Conservation (phyloP, 768 basidiomycete genomes). For the Xerocomellus chrysenteron region DNA sequence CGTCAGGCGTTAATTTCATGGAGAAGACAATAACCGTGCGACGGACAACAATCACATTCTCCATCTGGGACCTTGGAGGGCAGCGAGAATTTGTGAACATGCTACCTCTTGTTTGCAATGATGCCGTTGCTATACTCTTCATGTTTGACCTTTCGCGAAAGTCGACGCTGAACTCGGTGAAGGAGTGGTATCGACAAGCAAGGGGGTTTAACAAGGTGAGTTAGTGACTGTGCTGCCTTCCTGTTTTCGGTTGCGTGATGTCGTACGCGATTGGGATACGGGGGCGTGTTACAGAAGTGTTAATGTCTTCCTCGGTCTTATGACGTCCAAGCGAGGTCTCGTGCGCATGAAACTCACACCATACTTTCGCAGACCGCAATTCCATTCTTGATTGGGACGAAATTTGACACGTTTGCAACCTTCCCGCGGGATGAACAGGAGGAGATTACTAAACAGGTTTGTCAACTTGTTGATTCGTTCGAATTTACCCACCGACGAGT, state of each 20-base stretch:
- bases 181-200: slow-evolving; percentile 99
- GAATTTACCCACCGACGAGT: slow-evolving; percentile 7
- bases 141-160: slow-evolving; percentile 99
- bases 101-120: slow-evolving; percentile 97
- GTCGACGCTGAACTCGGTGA: slow-evolving; percentile 96
- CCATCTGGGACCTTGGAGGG: slow-evolving; percentile 97
- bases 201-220: slow-evolving; percentile 97
- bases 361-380: slow-evolving; percentile 77
- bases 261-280: not conserved
- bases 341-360: slow-evolving; percentile 16
- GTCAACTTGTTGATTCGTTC: slow-evolving; percentile 18
- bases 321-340: slow-evolving; percentile 1
- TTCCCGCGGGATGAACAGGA: slow-evolving; percentile 98
- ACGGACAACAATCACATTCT: slow-evolving; percentile 98
- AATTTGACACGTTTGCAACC: slow-evolving; percentile 95
- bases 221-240: not conserved
- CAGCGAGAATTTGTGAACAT: slow-evolving; percentile 99
- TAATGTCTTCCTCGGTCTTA: not conserved
- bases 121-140: slow-evolving; percentile 99
- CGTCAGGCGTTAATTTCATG: slow-evolving; percentile 95
- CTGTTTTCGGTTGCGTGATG: not conserved
- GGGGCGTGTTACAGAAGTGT: not conserved
- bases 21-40: slow-evolving; percentile 99
- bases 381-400: slow-evolving; percentile 97
- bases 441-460: slow-evolving; percentile 96